A percentile compares a stretch with the other conserved stretches of the same genome.
These are phyloP conservation scores for Plasmodium falciparum DNA, from an alignment of 169 alveolate genomes.

Conservation along the genomic window DNA sequence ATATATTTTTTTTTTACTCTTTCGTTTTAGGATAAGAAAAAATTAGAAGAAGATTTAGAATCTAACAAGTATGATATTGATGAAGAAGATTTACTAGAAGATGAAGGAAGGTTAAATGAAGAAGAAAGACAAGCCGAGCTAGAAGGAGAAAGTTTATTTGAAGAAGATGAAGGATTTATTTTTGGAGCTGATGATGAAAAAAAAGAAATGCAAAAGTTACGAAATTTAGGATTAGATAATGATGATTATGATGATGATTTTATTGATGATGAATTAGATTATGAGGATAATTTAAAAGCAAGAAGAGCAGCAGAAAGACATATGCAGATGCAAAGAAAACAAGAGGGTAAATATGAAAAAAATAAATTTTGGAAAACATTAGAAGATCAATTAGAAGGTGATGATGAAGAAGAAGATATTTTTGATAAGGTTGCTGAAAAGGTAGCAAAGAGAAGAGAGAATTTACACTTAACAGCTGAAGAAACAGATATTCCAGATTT, in stretches of 20 bases:
- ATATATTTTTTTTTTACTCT: not conserved
- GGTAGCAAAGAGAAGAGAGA: constrained; percentile 88
- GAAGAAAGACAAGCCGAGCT: constrained; percentile 84
- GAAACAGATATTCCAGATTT: constrained; percentile 86
- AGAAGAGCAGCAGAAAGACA: constrained; percentile 90
- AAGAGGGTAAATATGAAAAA: constrained; percentile 77
- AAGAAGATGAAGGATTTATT: constrained; percentile 85
- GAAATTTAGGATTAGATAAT: constrained; percentile 84
- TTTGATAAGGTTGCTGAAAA: constrained; percentile 86
- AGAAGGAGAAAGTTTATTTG: constrained; percentile 87
- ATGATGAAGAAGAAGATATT: constrained; percentile 85
- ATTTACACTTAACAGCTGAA: constrained; percentile 81
- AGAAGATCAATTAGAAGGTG: constrained; percentile 81
- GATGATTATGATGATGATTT: constrained; percentile 90
- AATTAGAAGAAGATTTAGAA: constrained; percentile 77
- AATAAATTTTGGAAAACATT: constrained; percentile 80
- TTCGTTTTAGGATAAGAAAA: constrained; percentile 35
- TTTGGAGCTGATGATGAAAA: constrained; percentile 84
- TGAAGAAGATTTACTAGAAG: constrained; percentile 84
- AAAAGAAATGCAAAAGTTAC: constrained; percentile 84
- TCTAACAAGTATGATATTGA: constrained; percentile 83
- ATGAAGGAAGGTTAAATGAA: constrained; percentile 81
- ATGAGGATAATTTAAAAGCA: constrained; percentile 89
- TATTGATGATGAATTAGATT: constrained; percentile 87
- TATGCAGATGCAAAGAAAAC: constrained; percentile 77